Conservation (phyloP, 345 rosid species). For the Pugionium cornutum region DNA sequence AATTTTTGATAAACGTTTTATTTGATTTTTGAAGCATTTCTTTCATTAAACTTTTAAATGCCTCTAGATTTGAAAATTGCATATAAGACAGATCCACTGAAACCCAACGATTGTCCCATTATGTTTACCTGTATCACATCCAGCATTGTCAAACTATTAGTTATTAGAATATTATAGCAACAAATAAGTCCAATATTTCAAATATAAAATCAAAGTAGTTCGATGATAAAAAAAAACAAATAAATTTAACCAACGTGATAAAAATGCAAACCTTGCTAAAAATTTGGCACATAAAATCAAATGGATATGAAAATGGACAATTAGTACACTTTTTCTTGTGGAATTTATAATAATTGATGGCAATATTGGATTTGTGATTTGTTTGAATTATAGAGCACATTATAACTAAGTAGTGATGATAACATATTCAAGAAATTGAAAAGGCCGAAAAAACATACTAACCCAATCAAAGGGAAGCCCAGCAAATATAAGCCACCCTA, state of each 20-base stretch:
- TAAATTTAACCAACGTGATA: neutral
- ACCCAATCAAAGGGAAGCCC: slow-evolving; percentile 71
- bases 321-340: neutral
- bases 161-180: neutral
- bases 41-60: neutral
- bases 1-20: too few species aligned
- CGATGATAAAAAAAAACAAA: too few species aligned
- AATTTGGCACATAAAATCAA: neutral
- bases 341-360: neutral
- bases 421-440: too few species aligned
- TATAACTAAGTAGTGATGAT: too few species aligned
- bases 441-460: too few species aligned
- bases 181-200: neutral
- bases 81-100: slow-evolving; percentile 23
- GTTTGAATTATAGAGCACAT: too few species aligned
- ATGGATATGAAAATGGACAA: neutral
- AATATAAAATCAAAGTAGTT: neutral
- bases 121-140: slow-evolving; percentile 24
- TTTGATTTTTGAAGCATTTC: neutral
- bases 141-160: neutral
- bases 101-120: slow-evolving; percentile 29
- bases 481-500: slow-evolving; percentile 77
- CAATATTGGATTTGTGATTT: neutral
- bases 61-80: slow-evolving; percentile 26
- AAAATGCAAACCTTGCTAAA: neutral